A percentile compares a stretch with the other conserved stretches of the same genome.
Evolutionary conservation across 805 yeast genomes (phyloP).

Genomic region (Torulaspora franciscae): DNA sequence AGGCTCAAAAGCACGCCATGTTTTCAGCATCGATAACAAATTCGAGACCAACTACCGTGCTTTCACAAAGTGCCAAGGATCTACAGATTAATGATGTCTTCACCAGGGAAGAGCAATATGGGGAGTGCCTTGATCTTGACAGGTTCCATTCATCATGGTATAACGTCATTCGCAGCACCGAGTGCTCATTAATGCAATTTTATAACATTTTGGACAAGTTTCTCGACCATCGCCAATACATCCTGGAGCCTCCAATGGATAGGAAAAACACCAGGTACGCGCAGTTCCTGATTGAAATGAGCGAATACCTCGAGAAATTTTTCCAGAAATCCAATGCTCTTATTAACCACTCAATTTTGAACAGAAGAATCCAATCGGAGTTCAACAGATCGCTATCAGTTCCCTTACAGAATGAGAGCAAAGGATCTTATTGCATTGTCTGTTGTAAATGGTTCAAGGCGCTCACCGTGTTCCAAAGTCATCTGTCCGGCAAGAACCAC

Average conservation of each 20-base stretch:
- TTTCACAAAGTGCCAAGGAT: slow-evolving; percentile 49
- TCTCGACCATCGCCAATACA: slow-evolving; percentile 27
- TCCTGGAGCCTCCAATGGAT: slow-evolving; percentile 27
- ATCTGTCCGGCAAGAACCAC: slow-evolving; percentile 73
- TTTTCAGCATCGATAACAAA: slow-evolving; percentile 20
- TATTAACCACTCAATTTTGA: slow-evolving; percentile 34
- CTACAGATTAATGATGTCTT: slow-evolving; percentile 49
- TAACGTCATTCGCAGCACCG: slow-evolving; percentile 37
- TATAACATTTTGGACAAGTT: slow-evolving; percentile 44
- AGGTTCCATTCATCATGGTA: slow-evolving; percentile 51
- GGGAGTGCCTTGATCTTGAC: slow-evolving; percentile 57
- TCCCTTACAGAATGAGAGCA: slow-evolving; percentile 18
- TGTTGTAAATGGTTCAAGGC: slow-evolving; percentile 65
- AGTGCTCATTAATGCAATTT: slow-evolving; percentile 48
- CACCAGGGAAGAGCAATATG: slow-evolving; percentile 57
- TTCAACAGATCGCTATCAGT: slow-evolving; percentile 20
- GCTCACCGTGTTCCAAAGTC: slow-evolving; percentile 59
- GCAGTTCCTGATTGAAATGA: slow-evolving; percentile 44
- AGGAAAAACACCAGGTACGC: slow-evolving; percentile 38
- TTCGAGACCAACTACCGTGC: slow-evolving; percentile 26
- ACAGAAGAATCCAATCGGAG: slow-evolving; percentile 8
- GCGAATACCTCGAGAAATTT: slow-evolving; percentile 47
- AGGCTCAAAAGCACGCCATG: slow-evolving; percentile 22
- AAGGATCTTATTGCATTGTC: slow-evolving; percentile 48
- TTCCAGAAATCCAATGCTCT: slow-evolving; percentile 48